Evolutionary conservation across 495 filamentous ascomycete species (phyloP), one percentile per base, ranked within the genome.

Genomic region (Clavariopsis aquatica): DNA sequence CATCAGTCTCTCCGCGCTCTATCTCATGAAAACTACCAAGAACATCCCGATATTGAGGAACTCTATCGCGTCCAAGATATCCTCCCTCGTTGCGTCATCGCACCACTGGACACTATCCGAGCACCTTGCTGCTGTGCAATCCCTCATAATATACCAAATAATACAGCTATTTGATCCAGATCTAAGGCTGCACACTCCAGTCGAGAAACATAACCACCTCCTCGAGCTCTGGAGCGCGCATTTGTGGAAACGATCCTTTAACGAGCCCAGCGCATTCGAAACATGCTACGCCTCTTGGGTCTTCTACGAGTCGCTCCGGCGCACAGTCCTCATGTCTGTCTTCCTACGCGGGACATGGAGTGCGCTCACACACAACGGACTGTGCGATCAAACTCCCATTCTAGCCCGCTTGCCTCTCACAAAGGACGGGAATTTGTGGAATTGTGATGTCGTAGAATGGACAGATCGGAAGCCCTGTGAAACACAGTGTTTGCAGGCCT

Each of bases 81-180:
- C 23, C 1, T 17, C 38, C 4, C 51, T 69, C 17, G 29, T 61
- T 27, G 26, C 49, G 1, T 49, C 45, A 1, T 61, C 49, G 0
- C 12, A n/a, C 3, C 27, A 5, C 38, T 64, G 65, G 66, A 23
- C 27, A 1, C 56, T 69, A 0, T 8, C 41, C 1, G 61, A 69
- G 9, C 60, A 60, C 41, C 66, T 69, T 17, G 66, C 66, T 36
- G 61, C 66, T 15, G 61, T 69, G 17, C 66, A 69, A 52, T 61
- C 66, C 1, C 61, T 69, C 27, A 57, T 62, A 4, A 62, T 69
- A 47, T 69, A 69, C 57, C 66, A 69, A 45, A 64, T 65, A 27
- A 65, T 69, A 12, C 60, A 61, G 13, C 51, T 69, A 7, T 69
- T 69, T 52, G 66, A 69, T 31, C 41, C 60, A 5, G 51, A 57